Base-by-base conservation (phyloP, 306 rosid genomes). In the Glycine soja region DNA sequence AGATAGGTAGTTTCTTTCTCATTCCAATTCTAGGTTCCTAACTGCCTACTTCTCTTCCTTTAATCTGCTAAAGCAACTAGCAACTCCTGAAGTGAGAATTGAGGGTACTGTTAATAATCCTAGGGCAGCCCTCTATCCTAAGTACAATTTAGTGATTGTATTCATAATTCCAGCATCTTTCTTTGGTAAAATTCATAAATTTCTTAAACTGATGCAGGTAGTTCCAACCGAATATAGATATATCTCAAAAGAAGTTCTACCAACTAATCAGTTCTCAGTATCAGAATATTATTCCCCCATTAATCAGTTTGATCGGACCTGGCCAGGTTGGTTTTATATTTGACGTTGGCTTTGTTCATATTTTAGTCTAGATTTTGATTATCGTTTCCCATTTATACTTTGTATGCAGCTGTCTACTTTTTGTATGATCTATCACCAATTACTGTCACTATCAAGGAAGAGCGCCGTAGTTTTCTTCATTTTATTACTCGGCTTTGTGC, bases 361-460 rank as follows among this genome's bases (percentile, higher is more conserved):
- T 81, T 52, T 81, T 6, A 11, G 53, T 72, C 54, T 59, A 74
- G 74, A 69, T 79, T 68, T 78, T 87, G 73, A 74, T 68, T 48
- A 59, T 81, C 1, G 4, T 59, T 67, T 71, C 59, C n/a, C 58
- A 47, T 82, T 73, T 70, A 2, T 74, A 63, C 80, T 85, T 38
- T 76, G 70, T 77, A 14, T 88, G 89, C 94, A 96, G 99, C 97
- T 83, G 98, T 96, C 66, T 96, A 93, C 94, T 96, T 96, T 88
- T 87, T 96, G 82, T 96, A 96, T 85, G 99, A 96, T 88, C 92
- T 96, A 57, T 96, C 99, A 6, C 99, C 99, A 43, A 96, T 96
- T 78, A 96, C 93, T 40, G 98, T 96, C 74, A 96, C 99, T 56
- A 93, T 96, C 87, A 92, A 88, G 83, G 99, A 96, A 89, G 99